Evolutionary conservation across 495 filamentous ascomycete species (phyloP), one percentile per base, ranked within the genome.

Genomic region (Hypoxylon intermedium): DNA sequence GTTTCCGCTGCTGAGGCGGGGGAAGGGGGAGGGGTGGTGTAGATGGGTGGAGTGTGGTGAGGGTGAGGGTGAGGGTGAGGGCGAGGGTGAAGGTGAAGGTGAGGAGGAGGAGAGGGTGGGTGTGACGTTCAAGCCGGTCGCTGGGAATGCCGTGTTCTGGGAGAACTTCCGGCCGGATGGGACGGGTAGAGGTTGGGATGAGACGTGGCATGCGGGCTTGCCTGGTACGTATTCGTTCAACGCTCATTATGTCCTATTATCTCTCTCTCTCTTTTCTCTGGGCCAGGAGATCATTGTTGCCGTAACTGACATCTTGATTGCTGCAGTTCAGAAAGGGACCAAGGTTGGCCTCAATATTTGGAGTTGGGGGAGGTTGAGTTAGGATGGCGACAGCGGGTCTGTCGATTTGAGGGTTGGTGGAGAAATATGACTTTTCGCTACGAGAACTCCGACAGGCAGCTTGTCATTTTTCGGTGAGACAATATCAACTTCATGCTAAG

Each of bases 71-170:
- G n/a, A n/a, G 19, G 50, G 26, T 1, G 48, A 52, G 19, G 16
- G 24, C 20, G 61, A 51, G 11, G 65, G 38, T 9, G 36, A 48
- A 2, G 42, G 3, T 3, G 37, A 38, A 11, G 6, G 1, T 3
- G 42, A 47, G 38, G 33, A 57, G 18, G 19, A 46, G 19, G 52
- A 49, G 6, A 56, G 41, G 5, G 9, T 43, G 21, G 77, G 76
- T 4, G 70, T 75, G 6, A 69, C 69, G 1, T 81, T 81, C 56
- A 76, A 68, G 63, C 71, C 68, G 0, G 28, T 74, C 3, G 65
- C 77, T 2, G 77, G 78, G 2, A 81, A 81, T 58, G 77, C 77
- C 12, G 77, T 81, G 13, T 79, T 73, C 41, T 81, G 78, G 78
- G 77, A 79, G 66, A 79, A 81, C 53, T 79, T 81, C 64, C 70